Base-by-base conservation (phyloP, 345 rosid genomes). In the Eucalyptus pauciflora region DNA sequence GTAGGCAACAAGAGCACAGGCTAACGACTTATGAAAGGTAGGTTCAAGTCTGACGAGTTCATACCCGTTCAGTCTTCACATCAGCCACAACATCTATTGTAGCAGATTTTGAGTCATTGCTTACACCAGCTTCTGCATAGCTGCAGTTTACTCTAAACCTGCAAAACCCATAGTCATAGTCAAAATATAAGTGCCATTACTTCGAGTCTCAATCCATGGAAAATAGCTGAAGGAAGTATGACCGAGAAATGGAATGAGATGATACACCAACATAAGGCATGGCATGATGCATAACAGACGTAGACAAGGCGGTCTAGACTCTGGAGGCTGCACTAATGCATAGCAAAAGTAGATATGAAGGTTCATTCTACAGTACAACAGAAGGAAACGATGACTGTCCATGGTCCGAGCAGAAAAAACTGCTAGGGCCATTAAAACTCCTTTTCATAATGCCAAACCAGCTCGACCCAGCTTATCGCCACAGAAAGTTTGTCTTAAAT, bases 41-140 rank as follows among this genome's bases (percentile, higher is more conserved):
- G 37, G 86, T 41, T 18, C 17, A 46, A 81, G 64, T 85, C 5
- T 31, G 29, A 7, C 29, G 49, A 14, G 79, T 76, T 41, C 88
- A n/a, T 93, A 96, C 99, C 94, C 97, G 89, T 91, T 96, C 98
- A 29, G 97, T 91, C 93, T 92, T 96, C 17, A 96, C 67, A 92
- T 96, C 95, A 37, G 98, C 98, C 20, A 93, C 97, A 91, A 96
- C 93, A 90, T 97, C 99, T 90, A 96, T 97, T 62, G 97, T 86
- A 71, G 94, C 88, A 29, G 95, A 92, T 33, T 88, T 87, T 16
- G 91, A 91, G 45, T 93, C 99, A 86, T 93, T 92, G 29, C 69
- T 86, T 16, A 92, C 91, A 67, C 94, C 91, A 56, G 94, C 92
- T 86, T 89, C 97, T 12, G 95, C 94, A 90, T 92, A 95, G 92